A percentile compares a stretch with the other conserved stretches of the same genome.
These are phyloP conservation scores for Fusarium sp. DNA, from an alignment of 2,329 filamentous ascomycete species.

Conservation along the genomic window DNA sequence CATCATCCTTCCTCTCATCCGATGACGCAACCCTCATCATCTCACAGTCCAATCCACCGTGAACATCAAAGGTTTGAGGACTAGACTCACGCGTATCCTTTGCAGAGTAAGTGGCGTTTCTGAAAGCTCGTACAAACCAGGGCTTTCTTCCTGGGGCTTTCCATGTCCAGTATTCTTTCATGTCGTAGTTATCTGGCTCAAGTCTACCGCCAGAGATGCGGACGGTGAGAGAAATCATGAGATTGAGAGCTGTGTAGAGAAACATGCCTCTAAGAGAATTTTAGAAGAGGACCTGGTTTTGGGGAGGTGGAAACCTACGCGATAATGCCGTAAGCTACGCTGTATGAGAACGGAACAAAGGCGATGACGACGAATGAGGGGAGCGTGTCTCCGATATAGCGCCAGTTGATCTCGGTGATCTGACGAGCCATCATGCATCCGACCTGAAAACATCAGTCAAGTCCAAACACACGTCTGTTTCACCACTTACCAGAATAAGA, in stretches of 20 bases:
- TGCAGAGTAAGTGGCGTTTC: not conserved
- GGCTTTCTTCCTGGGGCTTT: conserved; percentile 22
- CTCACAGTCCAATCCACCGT: conserved; percentile 14
- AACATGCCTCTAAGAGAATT: conserved; percentile 17
- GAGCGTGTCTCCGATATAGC: conserved; percentile 79
- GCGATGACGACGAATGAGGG: conserved; percentile 82
- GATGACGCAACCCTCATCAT: conserved; percentile 17
- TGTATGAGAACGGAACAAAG: conserved; percentile 85
- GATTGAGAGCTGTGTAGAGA: conserved; percentile 23
- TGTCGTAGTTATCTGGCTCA: conserved; percentile 30
- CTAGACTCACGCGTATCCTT: not conserved
- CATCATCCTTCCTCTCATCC: conserved; percentile 3
- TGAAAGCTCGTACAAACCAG: conserved; percentile 22
- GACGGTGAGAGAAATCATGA: conserved; percentile 13
- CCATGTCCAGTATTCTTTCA: conserved; percentile 40
- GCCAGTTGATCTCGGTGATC: conserved; percentile 83
- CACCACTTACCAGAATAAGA: conserved; percentile 64
- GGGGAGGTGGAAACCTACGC: conserved; percentile 48
- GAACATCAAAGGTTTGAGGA: not conserved
- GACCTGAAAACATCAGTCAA: conserved; percentile 51
- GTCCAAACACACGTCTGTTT: fast-evolving
- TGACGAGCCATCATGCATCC: conserved; percentile 81
- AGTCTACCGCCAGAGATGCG: conserved; percentile 17
- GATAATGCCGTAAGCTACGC: conserved; percentile 83
- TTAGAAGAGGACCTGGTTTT: fast-evolving